Base-by-base conservation (phyloP, 352 stramenopile genomes). In the Phytophthora constricta region DNA sequence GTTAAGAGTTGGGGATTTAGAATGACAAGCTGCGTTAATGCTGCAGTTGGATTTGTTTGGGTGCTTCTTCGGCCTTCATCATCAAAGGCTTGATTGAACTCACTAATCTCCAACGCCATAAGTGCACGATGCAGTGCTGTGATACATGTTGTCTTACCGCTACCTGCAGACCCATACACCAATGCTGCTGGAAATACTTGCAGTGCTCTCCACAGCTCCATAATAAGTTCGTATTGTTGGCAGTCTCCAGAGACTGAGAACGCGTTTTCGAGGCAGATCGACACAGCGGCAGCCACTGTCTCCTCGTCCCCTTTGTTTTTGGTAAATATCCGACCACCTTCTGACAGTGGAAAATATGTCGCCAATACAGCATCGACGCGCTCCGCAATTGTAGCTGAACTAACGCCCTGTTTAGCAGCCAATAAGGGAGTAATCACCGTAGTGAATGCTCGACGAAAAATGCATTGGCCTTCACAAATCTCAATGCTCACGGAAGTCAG, bases 101-200 rank as follows among this genome's bases (percentile, higher is more conserved):
- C 45, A 10, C 70, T 73, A 16, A 77, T 20, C 22, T 86, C 77
- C 13, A 91, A 57, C 0, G 79, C 83, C 19, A 68, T 48, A 7
- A 91, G 57, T 10, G 83, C 80, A 10, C 77, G 71, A 41, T 89
- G 79, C 0, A 91, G 58, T 3, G 62, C 72, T 22, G 61, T 80
- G 49, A 91, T 71, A 25, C 77, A 87, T 3, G 70, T 79, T 2
- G 62, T 80, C 45, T 91, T 91, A 4, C 83, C 83, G 28, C 62
- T 67, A 5, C 68, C 81, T 11, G 58, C 11, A 25, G 39, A 8
- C n/a, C 83, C 83, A 16, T 81, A 71, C 0, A 91, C 71, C 23
- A 86, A 22, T 4, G 79, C 64, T 14, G 60, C 52, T 25, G 58
- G 43, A 37, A 74, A 68, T 0, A n/a, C 58, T 20, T 80, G 66